Percentiles rank a stretch among this genome's conserved stretches.
Conservation (phyloP, 805 yeast genomes). For the Brettanomyces bruxellensis region DNA sequence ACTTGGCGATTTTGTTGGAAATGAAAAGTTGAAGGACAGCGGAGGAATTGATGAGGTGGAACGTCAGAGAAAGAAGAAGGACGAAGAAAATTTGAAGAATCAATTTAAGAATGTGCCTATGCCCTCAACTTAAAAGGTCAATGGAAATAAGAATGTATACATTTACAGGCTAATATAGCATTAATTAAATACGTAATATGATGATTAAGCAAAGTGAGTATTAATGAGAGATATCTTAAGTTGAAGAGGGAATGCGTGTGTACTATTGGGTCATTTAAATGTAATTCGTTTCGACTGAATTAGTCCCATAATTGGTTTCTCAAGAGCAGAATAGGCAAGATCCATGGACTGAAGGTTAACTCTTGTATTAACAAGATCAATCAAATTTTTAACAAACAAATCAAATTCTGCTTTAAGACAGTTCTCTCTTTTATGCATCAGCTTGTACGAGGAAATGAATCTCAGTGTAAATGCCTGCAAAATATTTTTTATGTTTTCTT, state of each 20-base stretch:
- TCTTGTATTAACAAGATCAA: background rate
- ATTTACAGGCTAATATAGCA: too few relatives aligned
- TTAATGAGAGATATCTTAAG: too few relatives aligned
- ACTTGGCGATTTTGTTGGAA: slow-evolving; percentile 75
- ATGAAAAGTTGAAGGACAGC: slow-evolving; percentile 61
- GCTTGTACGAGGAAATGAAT: slow-evolving; percentile 11
- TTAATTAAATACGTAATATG: too few relatives aligned
- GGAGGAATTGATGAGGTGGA: slow-evolving; percentile 91
- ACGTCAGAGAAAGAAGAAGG: slow-evolving; percentile 53
- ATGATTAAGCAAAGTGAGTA: too few relatives aligned
- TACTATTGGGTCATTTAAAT: background rate
- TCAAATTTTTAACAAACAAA: background rate
- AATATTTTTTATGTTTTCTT: slow-evolving; percentile 10
- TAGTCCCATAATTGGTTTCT: background rate
- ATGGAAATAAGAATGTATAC: too few relatives aligned
- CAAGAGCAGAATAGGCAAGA: background rate
- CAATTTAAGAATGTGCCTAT: slow-evolving; percentile 24
- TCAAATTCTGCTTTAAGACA: background rate
- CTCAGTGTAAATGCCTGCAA: slow-evolving; percentile 11
- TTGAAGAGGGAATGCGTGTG: too few relatives aligned
- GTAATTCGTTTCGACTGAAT: background rate
- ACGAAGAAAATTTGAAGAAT: slow-evolving; percentile 59
- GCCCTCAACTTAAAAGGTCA: too few relatives aligned
- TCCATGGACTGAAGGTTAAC: background rate
- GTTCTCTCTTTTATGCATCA: slow-evolving; percentile 5